A percentile compares a stretch with the other conserved stretches of the same genome.
Conservation (phyloP, 495 filamentous ascomycete genomes). For the Penicillium canescens region DNA sequence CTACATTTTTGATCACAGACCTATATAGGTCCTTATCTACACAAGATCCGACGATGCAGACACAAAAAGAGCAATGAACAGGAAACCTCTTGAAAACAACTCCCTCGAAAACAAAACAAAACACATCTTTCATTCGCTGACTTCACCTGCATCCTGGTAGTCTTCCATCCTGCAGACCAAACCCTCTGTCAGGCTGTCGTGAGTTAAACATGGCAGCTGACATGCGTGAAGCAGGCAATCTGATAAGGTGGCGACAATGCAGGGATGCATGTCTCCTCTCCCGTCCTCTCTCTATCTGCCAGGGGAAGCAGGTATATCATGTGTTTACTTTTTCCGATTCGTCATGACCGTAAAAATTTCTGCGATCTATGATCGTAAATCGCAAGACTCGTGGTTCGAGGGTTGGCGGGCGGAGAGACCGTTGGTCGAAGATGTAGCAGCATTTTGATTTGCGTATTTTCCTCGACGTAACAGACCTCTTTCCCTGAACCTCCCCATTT, state of each 20-base stretch:
- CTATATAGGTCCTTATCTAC: conserved; percentile 32
- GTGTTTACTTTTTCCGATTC: conserved; percentile 31
- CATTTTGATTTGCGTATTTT: conserved; percentile 1
- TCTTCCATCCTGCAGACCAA: conserved; percentile 20
- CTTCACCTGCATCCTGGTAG: conserved; percentile 24
- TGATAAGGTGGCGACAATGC: conserved; percentile 17
- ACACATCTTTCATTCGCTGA: conserved; percentile 23
- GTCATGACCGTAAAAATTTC: conserved; percentile 38
- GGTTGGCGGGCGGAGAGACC: conserved; percentile 8
- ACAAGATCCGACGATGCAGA: conserved; percentile 32
- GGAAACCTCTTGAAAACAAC: conserved; percentile 36
- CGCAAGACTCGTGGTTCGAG: conserved; percentile 19
- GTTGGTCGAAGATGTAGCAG: conserved; percentile 6
- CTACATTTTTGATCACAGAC: conserved; percentile 17
- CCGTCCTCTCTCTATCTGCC: conserved; percentile 26
- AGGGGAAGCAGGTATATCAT: conserved; percentile 35
- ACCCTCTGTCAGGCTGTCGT: conserved; percentile 2
- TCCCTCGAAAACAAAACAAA: conserved; percentile 39
- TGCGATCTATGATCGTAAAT: conserved; percentile 19
- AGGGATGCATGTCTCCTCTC: conserved; percentile 10
- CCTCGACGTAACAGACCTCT: conserved; percentile 8
- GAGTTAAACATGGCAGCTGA: conserved; percentile 2
- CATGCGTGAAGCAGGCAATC: conserved; percentile 10
- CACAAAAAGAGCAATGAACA: conserved; percentile 21
- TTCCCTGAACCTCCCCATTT: conserved; percentile 7